These are phyloP conservation scores for Irpex sp. DNA, from an alignment of 1,284 basidiomycete genomes.

Conservation along the genomic window DNA sequence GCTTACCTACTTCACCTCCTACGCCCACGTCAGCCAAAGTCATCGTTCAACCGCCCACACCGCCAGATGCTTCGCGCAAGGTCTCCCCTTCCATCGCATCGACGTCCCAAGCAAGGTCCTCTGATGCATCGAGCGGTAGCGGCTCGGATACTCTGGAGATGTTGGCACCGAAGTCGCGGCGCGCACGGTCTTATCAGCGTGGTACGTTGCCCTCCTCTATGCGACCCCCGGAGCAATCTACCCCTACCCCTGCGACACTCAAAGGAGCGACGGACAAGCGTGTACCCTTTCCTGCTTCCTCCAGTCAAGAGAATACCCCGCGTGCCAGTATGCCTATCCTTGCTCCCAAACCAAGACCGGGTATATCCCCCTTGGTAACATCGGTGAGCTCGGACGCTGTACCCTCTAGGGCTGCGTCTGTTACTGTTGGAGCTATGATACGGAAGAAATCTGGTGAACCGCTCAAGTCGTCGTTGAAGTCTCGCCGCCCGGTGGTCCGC, in stretches of 20 bases:
- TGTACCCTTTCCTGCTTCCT: slow-evolving; percentile 9
- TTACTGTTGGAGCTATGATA: slow-evolving; percentile 33
- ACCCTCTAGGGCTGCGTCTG: slow-evolving; percentile 6
- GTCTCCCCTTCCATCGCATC: slow-evolving; percentile 4
- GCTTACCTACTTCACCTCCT: not conserved
- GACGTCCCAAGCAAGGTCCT: not conserved
- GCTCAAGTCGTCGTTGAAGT: slow-evolving; percentile 89
- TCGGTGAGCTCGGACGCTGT: not conserved
- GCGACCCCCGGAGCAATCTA: slow-evolving; percentile 38
- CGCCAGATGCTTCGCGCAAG: slow-evolving; percentile 2
- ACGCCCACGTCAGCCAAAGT: slow-evolving; percentile 7
- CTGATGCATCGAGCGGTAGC: slow-evolving; percentile 7
- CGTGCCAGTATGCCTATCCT: slow-evolving; percentile 8
- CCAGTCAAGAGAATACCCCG: slow-evolving; percentile 6
- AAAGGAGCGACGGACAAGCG: slow-evolving; percentile 14
- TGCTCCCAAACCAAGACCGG: slow-evolving; percentile 5
- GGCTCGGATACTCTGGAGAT: slow-evolving; percentile 26
- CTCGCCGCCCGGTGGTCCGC: slow-evolving; percentile 45
- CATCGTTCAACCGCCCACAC: slow-evolving; percentile 13
- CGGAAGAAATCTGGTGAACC: slow-evolving; percentile 93
- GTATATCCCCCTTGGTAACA: not conserved
- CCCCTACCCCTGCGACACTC: slow-evolving; percentile 37
- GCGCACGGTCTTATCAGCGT: slow-evolving; percentile 30
- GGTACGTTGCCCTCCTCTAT: slow-evolving; percentile 26
- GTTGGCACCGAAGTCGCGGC: slow-evolving; percentile 24